phyloP scores from a whole-genome alignment of 1,284 basidiomycete genomes.

The Cyathus olla region DNA sequence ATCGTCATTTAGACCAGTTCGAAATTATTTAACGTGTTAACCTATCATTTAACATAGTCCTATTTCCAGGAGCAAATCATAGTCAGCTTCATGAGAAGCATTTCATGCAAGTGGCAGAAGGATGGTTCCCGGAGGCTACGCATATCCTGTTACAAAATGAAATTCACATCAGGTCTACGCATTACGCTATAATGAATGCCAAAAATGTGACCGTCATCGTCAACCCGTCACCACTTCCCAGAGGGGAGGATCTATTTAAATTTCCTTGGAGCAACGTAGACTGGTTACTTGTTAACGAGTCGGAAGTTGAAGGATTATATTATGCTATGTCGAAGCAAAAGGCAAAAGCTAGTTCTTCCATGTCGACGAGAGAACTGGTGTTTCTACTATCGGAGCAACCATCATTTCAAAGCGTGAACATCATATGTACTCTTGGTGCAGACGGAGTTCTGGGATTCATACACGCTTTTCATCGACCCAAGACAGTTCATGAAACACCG shows the following conservation, averaged over 20 bases:
- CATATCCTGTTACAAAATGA: slow-evolving; percentile 70
- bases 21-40: background rate
- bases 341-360: background rate
- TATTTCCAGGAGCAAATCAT: slow-evolving; percentile 68
- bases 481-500: slow-evolving; percentile 17
- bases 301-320: slow-evolving; percentile 56
- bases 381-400: slow-evolving; percentile 25
- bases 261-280: slow-evolving; percentile 63
- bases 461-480: slow-evolving; percentile 30
- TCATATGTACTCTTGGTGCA: slow-evolving; percentile 67
- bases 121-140: slow-evolving; percentile 45
- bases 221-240: slow-evolving; percentile 68
- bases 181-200: slow-evolving; percentile 40
- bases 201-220: slow-evolving; percentile 49
- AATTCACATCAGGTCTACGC: slow-evolving; percentile 56
- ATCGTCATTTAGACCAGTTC: background rate
- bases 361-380: slow-evolving; percentile 29
- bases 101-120: slow-evolving; percentile 18
- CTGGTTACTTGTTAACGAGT: slow-evolving; percentile 68
- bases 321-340: slow-evolving; percentile 23
- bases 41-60: slow-evolving; percentile 45
- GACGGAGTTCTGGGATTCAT: slow-evolving; percentile 57
- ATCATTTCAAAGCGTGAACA: slow-evolving; percentile 47
- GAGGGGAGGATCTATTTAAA: slow-evolving; percentile 41
- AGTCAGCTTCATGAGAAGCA: slow-evolving; percentile 43